Percentiles rank a stretch among this genome's conserved stretches.
Evolutionary conservation across 805 yeast genomes (phyloP).

Genomic region (Candida chauliodis): DNA sequence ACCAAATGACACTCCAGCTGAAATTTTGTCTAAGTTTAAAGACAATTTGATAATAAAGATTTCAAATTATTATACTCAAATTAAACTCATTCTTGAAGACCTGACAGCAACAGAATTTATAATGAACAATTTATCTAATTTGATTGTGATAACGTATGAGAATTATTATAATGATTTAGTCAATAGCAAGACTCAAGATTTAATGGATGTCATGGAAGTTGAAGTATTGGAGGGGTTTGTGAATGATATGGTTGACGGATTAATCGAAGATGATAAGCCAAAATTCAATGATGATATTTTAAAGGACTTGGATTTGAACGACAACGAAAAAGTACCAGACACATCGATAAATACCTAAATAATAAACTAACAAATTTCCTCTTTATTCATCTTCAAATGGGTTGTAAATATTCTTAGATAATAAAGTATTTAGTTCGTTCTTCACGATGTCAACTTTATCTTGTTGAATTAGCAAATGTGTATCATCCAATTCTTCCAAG

Average conservation of each 20-base stretch:
- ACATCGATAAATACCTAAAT: too few species aligned
- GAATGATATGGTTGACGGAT: constrained; percentile 28
- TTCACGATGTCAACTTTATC: constrained; percentile 74
- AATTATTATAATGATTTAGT: constrained; percentile 39
- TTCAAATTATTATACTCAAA: constrained; percentile 52
- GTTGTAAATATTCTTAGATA: constrained; percentile 81
- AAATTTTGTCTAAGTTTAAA: constrained; percentile 41
- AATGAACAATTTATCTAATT: constrained; percentile 38
- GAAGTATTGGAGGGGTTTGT: constrained; percentile 57
- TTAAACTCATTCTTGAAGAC: constrained; percentile 56
- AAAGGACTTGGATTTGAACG: constrained; percentile 15
- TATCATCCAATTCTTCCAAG: constrained; percentile 80
- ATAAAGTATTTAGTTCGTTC: constrained; percentile 65
- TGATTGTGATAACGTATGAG: constrained; percentile 56
- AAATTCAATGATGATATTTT: constrained; percentile 27
- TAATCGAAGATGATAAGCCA: constrained; percentile 18
- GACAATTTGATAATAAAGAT: constrained; percentile 50
- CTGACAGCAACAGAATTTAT: constrained; percentile 33
- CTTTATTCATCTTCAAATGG: constrained; percentile 70
- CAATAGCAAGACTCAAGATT: constrained; percentile 16
- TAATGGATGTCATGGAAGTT: constrained; percentile 53
- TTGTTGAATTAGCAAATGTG: constrained; percentile 80
- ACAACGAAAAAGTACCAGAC: not conserved
- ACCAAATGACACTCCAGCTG: constrained; percentile 17
- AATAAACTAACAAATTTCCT: too few species aligned